Percentiles rank a stretch among this genome's conserved stretches.
phyloP scores from a whole-genome alignment of 306 rosid species.

The Prinsepia uniflora region DNA sequence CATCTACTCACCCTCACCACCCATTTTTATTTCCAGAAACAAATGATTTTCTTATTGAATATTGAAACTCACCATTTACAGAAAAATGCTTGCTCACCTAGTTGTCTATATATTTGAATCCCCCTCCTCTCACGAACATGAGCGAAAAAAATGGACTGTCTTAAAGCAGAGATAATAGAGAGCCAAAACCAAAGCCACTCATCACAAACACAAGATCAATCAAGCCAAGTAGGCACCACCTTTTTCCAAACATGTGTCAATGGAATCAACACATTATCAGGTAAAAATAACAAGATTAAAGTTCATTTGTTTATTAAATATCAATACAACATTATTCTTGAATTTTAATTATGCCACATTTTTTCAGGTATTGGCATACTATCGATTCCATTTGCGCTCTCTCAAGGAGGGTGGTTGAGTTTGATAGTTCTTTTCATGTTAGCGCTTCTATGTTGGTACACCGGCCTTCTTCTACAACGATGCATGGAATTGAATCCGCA shows the following conservation, averaged over 20 bases:
- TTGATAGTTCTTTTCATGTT: slow-evolving; percentile 38
- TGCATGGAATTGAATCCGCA: slow-evolving; percentile 46
- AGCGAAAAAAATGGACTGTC: not conserved
- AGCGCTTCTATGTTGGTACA: slow-evolving; percentile 56
- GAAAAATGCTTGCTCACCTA: not conserved
- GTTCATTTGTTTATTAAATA: too few species aligned
- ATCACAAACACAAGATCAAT: slow-evolving; percentile 22
- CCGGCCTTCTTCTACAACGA: slow-evolving; percentile 50
- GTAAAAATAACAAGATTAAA: slow-evolving; percentile 5
- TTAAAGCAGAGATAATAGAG: slow-evolving; percentile 38
- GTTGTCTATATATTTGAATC: not conserved
- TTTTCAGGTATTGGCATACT: slow-evolving; percentile 64
- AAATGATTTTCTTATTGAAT: slow-evolving; percentile 11
- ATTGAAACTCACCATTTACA: too few species aligned
- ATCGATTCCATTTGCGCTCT: slow-evolving; percentile 69
- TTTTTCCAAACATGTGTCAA: slow-evolving; percentile 62
- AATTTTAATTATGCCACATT: not conserved
- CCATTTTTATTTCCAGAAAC: not conserved
- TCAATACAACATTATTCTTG: too few species aligned
- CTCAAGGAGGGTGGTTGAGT: slow-evolving; percentile 79
- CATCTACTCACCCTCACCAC: slow-evolving; percentile 12
- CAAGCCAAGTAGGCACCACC: slow-evolving; percentile 46
- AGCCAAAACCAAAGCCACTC: slow-evolving; percentile 33
- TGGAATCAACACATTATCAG: slow-evolving; percentile 65
- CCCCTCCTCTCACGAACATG: not conserved